These are phyloP conservation scores for Phaffomyces antillensis DNA, from an alignment of 805 yeast genomes.

Conservation along the genomic window DNA sequence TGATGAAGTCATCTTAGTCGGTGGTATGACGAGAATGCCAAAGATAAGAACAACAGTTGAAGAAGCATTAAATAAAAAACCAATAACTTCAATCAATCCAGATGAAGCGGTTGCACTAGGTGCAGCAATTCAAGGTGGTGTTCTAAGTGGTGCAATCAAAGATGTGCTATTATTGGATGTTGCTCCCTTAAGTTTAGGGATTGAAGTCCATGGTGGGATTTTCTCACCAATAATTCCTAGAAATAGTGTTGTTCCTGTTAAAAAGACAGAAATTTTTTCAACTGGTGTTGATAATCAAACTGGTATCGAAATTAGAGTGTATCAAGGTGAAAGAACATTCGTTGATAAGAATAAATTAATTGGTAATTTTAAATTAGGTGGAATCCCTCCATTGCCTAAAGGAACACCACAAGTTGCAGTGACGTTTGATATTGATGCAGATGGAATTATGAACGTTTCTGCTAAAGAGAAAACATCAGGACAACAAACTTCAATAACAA, in stretches of 20 bases:
- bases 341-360: constrained; percentile 73
- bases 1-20: constrained; percentile 72
- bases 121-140: constrained; percentile 88
- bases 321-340: constrained; percentile 74
- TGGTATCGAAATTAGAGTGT: constrained; percentile 72
- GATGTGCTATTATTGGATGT: constrained; percentile 75
- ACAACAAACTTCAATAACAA: constrained; percentile 67
- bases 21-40: constrained; percentile 92
- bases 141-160: constrained; percentile 73
- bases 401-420: constrained; percentile 78
- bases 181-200: constrained; percentile 76
- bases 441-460: constrained; percentile 74
- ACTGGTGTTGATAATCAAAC: constrained; percentile 85
- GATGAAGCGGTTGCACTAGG: constrained; percentile 91
- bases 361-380: constrained; percentile 65
- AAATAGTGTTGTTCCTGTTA: constrained; percentile 71
- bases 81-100: constrained; percentile 74
- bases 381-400: constrained; percentile 70
- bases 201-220: constrained; percentile 80
- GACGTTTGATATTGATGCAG: constrained; percentile 74
- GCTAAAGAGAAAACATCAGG: constrained; percentile 77
- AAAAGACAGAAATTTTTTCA: constrained; percentile 65
- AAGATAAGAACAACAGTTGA: constrained; percentile 59
- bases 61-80: constrained; percentile 51
- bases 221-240: constrained; percentile 74